These are phyloP conservation scores for Lactifluus volemus DNA, from an alignment of 768 basidiomycete species.

Conservation along the genomic window DNA sequence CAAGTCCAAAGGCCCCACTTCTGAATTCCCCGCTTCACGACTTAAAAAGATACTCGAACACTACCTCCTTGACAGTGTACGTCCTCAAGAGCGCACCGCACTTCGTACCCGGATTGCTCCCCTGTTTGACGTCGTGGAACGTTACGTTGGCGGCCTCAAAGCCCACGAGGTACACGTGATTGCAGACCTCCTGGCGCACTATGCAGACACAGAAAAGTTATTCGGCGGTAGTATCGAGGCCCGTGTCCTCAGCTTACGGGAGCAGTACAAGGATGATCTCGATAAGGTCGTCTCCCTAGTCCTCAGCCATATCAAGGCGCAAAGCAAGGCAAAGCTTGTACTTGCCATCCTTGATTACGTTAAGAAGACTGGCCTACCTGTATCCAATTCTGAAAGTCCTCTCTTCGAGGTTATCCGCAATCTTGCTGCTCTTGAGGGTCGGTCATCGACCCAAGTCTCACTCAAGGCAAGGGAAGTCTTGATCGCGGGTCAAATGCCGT, in stretches of 20 bases:
- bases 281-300: constrained; percentile 83
- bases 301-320: constrained; percentile 92
- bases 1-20: constrained; percentile 57
- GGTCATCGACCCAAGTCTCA: constrained; percentile 86
- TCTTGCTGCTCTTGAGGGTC: constrained; percentile 81
- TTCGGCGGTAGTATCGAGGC: constrained; percentile 95
- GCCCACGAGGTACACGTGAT: constrained; percentile 76
- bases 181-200: constrained; percentile 67
- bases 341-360: constrained; percentile 83
- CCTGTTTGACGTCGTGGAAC: constrained; percentile 68
- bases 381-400: constrained; percentile 64
- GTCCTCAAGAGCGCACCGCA: constrained; percentile 70
- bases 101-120: constrained; percentile 64
- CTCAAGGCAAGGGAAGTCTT: constrained; percentile 96
- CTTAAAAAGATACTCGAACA: constrained; percentile 83
- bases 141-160: constrained; percentile 76
- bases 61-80: constrained; percentile 72
- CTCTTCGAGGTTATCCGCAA: constrained; percentile 71
- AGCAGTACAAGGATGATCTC: constrained; percentile 86
- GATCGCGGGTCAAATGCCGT: constrained; percentile 93
- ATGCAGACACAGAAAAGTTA: constrained; percentile 80
- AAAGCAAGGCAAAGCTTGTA: constrained; percentile 84
- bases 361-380: constrained; percentile 68
- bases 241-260: constrained; percentile 80
- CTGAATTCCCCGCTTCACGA: constrained; percentile 86